Evolutionary conservation across 169 alveolate species (phyloP).

Genomic region (Nephromyces sp.): DNA sequence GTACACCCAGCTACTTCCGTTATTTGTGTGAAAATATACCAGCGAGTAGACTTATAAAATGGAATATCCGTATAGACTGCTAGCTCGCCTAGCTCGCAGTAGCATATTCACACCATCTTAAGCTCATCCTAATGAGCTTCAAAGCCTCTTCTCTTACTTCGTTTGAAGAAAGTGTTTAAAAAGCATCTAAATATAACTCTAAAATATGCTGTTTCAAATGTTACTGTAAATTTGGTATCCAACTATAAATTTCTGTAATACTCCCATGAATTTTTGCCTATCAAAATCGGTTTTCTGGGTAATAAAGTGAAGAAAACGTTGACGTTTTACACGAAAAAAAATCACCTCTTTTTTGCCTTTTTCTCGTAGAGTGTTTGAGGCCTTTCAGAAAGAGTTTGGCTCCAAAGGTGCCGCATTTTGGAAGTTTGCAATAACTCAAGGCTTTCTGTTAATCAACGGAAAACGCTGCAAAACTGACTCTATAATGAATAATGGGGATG

Average conservation of each 20-base stretch:
- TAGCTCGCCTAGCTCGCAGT: no score
- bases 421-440: background rate
- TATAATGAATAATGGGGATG: background rate
- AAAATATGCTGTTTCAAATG: no score
- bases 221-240: background rate
- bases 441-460: background rate
- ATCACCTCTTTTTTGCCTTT: background rate
- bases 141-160: no score
- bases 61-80: no score
- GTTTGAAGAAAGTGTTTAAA: no score
- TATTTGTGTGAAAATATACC: no score
- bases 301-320: background rate
- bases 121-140: no score
- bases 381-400: background rate
- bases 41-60: no score
- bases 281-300: background rate
- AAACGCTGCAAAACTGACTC: slow-evolving; percentile 2
- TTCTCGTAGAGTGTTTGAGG: background rate
- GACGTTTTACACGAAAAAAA: background rate
- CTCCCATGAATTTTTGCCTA: background rate
- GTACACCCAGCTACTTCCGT: no score
- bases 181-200: no score
- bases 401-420: background rate
- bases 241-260: background rate
- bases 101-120: no score